phyloP scores from a whole-genome alignment of 2,329 filamentous ascomycete genomes.

The Fusarium sp. region DNA sequence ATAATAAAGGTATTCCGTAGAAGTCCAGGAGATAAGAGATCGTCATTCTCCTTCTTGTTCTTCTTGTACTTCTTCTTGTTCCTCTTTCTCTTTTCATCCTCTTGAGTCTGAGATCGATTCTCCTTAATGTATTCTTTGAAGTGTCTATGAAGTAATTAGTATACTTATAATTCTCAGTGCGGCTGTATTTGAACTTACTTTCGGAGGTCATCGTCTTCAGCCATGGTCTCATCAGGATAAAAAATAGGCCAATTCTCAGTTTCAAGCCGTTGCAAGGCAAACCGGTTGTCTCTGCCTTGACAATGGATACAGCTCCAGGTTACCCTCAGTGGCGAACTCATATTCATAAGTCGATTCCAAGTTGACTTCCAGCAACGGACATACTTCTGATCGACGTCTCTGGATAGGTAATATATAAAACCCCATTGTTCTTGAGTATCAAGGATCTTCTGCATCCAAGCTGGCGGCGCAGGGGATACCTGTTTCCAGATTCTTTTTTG shows the following conservation, averaged over 20 bases:
- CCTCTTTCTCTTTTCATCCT: constrained; percentile 11
- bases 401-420: constrained; percentile 30
- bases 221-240: neutral
- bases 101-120: constrained; percentile 9
- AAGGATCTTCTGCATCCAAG: constrained; percentile 24
- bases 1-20: constrained; percentile 29
- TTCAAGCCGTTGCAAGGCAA: neutral
- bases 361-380: constrained; percentile 14
- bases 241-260: constrained; percentile 31
- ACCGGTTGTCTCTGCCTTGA: constrained; percentile 5
- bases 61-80: neutral
- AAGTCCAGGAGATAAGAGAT: constrained; percentile 11
- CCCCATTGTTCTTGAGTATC: constrained; percentile 19
- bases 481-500: constrained; percentile 15
- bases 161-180: neutral
- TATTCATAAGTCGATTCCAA: neutral
- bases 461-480: constrained; percentile 30
- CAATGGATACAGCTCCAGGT: constrained; percentile 1
- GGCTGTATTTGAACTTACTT: constrained; percentile 7
- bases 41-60: neutral
- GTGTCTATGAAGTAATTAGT: constrained; percentile 18
- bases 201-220: constrained; percentile 23
- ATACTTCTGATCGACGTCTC: constrained; percentile 9
- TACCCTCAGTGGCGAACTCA: neutral
- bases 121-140: constrained; percentile 24